Conservation (phyloP, 2,329 filamentous ascomycete genomes). For the Ampelomyces quisqualis region DNA sequence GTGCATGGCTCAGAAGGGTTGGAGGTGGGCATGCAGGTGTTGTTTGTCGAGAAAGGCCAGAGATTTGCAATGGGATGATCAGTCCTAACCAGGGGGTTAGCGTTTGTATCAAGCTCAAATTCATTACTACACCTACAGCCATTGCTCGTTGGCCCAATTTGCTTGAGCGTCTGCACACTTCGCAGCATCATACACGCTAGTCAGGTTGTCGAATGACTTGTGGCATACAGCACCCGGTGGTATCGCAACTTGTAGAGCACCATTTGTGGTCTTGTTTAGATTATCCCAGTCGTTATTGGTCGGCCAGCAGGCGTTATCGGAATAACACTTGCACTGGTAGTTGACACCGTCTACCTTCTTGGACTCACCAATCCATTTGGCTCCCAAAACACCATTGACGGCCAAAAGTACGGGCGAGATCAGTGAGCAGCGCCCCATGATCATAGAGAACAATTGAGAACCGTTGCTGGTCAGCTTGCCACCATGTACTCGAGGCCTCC, state of each 20-base stretch:
- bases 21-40: slow-evolving; percentile 33
- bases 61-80: slow-evolving; percentile 36
- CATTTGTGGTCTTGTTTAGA: slow-evolving; percentile 34
- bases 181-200: slow-evolving; percentile 25
- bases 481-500: neutral
- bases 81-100: slow-evolving; percentile 20
- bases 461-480: neutral
- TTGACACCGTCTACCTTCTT: slow-evolving; percentile 24
- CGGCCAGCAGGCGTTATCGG: slow-evolving; percentile 39
- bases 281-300: slow-evolving; percentile 26
- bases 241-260: slow-evolving; percentile 28
- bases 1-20: slow-evolving; percentile 32
- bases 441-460: slow-evolving; percentile 2
- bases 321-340: slow-evolving; percentile 42
- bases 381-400: slow-evolving; percentile 15
- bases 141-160: slow-evolving; percentile 35
- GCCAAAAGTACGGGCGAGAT: slow-evolving; percentile 24
- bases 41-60: slow-evolving; percentile 40
- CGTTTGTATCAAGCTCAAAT: neutral
- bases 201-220: slow-evolving; percentile 23
- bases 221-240: slow-evolving; percentile 38
- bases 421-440: slow-evolving; percentile 27
- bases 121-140: slow-evolving; percentile 24
- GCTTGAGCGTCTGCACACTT: slow-evolving; percentile 30
- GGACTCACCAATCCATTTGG: slow-evolving; percentile 34